Percentiles rank a stretch among this genome's conserved stretches.
These are phyloP conservation scores for Botrytis pseudocinerea DNA, from an alignment of 2,329 filamentous ascomycete genomes.

Conservation along the genomic window DNA sequence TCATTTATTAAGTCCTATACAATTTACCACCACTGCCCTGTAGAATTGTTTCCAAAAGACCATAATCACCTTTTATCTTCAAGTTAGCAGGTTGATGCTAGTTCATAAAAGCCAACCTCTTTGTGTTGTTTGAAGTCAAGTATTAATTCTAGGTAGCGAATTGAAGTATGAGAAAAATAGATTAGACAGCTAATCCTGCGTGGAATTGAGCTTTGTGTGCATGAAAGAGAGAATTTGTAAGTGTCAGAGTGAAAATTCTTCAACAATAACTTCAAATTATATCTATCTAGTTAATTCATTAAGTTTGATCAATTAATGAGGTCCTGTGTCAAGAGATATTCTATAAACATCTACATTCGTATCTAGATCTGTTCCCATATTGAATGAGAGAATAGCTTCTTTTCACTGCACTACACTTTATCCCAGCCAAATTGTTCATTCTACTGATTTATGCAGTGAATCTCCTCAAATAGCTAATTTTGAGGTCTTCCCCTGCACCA, in stretches of 20 bases:
- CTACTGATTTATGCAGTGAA: not conserved
- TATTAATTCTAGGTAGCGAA: not conserved
- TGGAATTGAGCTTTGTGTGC: not conserved
- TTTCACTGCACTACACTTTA: not conserved
- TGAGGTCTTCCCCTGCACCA: not conserved
- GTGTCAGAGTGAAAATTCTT: too few relatives aligned
- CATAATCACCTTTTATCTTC: not conserved
- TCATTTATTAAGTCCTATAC: not conserved
- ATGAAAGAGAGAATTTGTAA: too few relatives aligned
- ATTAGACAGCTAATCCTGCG: not conserved
- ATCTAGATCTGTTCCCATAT: not conserved
- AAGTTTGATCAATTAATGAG: too few relatives aligned
- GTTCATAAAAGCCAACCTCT: too few relatives aligned
- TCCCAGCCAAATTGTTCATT: not conserved
- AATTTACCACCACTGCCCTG: not conserved
- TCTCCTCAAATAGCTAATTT: fast-evolving
- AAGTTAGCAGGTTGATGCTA: too few relatives aligned
- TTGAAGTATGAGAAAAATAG: too few relatives aligned
- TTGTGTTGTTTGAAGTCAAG: too few relatives aligned
- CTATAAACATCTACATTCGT: too few relatives aligned
- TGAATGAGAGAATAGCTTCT: not conserved
- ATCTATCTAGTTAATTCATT: too few relatives aligned
- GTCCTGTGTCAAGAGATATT: too few relatives aligned
- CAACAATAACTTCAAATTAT: too few relatives aligned
- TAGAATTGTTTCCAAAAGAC: not conserved